phyloP scores from a whole-genome alignment of 345 rosid genomes.

The Corchorus olitorius region DNA sequence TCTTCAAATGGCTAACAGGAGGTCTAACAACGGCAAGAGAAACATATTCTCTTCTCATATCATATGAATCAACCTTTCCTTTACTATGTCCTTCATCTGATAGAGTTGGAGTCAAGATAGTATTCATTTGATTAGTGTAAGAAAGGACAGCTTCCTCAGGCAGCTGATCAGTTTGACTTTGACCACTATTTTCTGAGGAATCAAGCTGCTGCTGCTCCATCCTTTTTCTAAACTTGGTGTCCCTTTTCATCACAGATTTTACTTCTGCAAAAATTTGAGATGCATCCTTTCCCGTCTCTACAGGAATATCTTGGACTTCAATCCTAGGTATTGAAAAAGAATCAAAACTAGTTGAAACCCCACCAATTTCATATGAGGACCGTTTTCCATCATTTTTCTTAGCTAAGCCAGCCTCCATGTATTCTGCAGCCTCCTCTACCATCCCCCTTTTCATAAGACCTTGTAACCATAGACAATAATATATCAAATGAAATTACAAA shows the following conservation, averaged over 20 bases:
- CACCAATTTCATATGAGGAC: conserved; percentile 14
- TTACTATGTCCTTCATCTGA: not conserved
- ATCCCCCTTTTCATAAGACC: not conserved
- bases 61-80: conserved; percentile 10
- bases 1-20: conserved; percentile 26
- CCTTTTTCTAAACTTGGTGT: conserved; percentile 23
- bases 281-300: conserved; percentile 3
- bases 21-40: conserved; percentile 20
- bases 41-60: conserved; percentile 10
- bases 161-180: not conserved
- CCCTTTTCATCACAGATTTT: conserved; percentile 8
- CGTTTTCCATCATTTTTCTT: conserved; percentile 14
- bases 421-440: not conserved
- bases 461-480: not conserved
- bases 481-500: not conserved
- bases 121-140: not conserved
- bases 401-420: conserved; percentile 10
- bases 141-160: conserved; percentile 12
- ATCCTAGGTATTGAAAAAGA: not conserved
- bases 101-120: conserved; percentile 1
- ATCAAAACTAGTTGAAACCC: conserved; percentile 19
- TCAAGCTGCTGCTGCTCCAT: conserved; percentile 15
- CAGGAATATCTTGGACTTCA: no score
- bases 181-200: conserved; percentile 14
- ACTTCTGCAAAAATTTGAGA: not conserved